These are phyloP conservation scores for Boletus vermiculosoides DNA, from an alignment of 768 basidiomycete genomes.

Conservation along the genomic window DNA sequence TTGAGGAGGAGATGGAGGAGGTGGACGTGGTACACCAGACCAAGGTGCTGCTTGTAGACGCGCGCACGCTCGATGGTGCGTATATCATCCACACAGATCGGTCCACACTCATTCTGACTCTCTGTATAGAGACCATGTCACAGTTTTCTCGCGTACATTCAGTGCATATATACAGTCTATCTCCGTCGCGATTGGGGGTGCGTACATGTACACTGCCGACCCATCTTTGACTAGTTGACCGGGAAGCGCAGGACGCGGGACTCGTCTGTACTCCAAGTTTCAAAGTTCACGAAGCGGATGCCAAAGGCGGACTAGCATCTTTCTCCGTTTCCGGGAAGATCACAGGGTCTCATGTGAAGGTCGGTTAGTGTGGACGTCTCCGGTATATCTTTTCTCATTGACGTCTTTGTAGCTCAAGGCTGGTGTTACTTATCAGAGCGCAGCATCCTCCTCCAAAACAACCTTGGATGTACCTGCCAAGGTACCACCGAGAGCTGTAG, in stretches of 20 bases:
- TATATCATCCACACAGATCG: neutral
- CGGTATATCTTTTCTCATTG: neutral
- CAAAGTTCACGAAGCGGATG: constrained; percentile 35
- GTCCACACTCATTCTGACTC: neutral
- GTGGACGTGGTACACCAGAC: constrained; percentile 45
- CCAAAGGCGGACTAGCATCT: constrained; percentile 18
- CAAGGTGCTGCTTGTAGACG: constrained; percentile 58
- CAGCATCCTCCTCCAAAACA: constrained; percentile 43
- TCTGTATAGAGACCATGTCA: constrained; percentile 46
- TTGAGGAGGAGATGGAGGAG: constrained; percentile 40
- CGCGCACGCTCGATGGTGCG: constrained; percentile 64
- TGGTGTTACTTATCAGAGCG: constrained; percentile 1
- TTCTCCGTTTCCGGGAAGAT: constrained; percentile 42
- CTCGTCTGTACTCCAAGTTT: constrained; percentile 38
- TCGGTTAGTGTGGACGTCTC: constrained; percentile 18
- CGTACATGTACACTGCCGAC: neutral
- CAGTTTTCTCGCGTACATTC: constrained; percentile 53
- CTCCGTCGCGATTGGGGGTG: constrained; percentile 59
- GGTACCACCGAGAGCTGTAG: constrained; percentile 10
- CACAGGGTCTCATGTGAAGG: constrained; percentile 46
- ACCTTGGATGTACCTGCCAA: constrained; percentile 36
- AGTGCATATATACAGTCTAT: constrained; percentile 69
- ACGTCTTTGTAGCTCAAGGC: constrained; percentile 15
- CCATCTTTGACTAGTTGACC: neutral
- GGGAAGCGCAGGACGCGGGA: constrained; percentile 40